phyloP scores from a whole-genome alignment of 768 basidiomycete genomes.

The Suillus alpinus region DNA sequence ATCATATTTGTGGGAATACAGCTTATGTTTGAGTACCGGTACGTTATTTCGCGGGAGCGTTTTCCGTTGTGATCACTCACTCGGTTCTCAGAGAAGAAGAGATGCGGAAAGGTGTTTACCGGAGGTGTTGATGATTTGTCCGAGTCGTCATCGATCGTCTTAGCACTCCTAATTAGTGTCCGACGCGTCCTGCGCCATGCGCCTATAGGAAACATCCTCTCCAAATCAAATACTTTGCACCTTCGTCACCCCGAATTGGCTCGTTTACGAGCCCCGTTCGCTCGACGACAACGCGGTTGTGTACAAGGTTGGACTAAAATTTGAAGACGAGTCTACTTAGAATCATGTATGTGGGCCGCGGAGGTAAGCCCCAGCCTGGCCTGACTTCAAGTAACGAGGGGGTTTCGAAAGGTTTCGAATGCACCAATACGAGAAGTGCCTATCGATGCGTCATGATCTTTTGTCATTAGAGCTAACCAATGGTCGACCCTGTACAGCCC shows the following conservation, averaged over 20 bases:
- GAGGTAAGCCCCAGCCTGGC: not conserved
- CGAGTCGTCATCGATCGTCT: not conserved
- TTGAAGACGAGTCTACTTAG: no score
- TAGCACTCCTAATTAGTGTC: not conserved
- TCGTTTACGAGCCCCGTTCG: not conserved
- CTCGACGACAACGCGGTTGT: not conserved
- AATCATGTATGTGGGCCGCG: no score
- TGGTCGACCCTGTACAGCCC: not conserved
- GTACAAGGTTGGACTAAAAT: not conserved
- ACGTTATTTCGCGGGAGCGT: conserved; percentile 22
- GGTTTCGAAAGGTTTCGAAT: not conserved
- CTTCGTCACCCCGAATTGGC: not conserved
- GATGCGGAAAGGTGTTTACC: conserved; percentile 57
- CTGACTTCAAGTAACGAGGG: not conserved
- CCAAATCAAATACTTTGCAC: not conserved
- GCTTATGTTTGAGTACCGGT: conserved; percentile 96
- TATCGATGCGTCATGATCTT: not conserved
- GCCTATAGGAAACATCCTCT: not conserved
- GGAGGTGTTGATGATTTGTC: conserved; percentile 36
- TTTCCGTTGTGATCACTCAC: conserved; percentile 6
- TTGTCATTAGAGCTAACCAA: not conserved
- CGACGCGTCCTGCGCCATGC: not conserved
- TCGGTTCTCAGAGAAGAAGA: conserved; percentile 62
- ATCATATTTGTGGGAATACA: conserved; percentile 83
- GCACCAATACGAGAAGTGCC: not conserved